Evolutionary conservation across 257 asterid species (phyloP).

Genomic region (Nicotiana otophora): DNA sequence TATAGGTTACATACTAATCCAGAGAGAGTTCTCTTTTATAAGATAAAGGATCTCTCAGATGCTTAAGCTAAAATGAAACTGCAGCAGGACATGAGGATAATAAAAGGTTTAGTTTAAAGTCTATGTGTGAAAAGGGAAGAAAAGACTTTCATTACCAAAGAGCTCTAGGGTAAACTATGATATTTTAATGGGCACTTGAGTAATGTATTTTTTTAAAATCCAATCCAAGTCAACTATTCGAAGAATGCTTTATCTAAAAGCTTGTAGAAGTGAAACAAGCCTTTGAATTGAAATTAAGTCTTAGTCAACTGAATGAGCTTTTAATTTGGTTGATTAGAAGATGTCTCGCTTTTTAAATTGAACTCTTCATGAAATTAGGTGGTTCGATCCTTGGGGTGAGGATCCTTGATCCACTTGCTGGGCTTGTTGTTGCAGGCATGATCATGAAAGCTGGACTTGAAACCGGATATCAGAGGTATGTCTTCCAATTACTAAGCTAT

Average conservation of each 20-base stretch:
- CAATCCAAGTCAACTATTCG: neutral
- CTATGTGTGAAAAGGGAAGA: neutral
- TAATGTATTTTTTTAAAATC: neutral
- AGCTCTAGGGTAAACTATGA: neutral
- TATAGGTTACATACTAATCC: neutral
- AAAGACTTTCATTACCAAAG: neutral
- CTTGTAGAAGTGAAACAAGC: neutral
- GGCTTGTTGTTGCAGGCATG: conserved; percentile 89
- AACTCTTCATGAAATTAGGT: conserved; percentile 41
- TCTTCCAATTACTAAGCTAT: conserved; percentile 5
- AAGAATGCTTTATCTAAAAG: neutral
- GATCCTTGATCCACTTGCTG: conserved; percentile 95
- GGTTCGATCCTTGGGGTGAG: conserved; percentile 88
- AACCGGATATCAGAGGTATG: conserved; percentile 86
- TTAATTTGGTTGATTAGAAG: neutral
- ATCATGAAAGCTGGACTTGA: conserved; percentile 88
- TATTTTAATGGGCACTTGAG: neutral
- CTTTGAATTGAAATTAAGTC: neutral
- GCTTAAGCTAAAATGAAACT: neutral
- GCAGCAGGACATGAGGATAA: neutral
- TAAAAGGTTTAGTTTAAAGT: neutral
- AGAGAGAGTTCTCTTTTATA: neutral
- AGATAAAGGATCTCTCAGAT: neutral
- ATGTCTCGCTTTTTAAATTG: conserved; percentile 2
- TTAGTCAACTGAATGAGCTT: neutral